Base-by-base conservation (phyloP, 2,329 filamentous ascomycete genomes). In the Colletotrichum paranaense region DNA sequence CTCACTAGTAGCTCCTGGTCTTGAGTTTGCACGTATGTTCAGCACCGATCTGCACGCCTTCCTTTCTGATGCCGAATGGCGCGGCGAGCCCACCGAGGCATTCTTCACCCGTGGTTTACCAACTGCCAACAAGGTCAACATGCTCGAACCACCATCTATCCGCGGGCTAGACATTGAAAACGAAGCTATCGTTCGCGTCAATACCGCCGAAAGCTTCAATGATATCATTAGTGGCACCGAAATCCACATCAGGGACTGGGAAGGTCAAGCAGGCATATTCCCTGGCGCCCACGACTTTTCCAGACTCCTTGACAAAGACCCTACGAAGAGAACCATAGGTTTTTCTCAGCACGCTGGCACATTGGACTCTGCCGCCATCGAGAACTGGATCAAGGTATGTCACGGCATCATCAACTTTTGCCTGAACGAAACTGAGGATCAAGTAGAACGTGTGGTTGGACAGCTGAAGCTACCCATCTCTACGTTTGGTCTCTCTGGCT, bases 261-360 rank as follows among this genome's bases (percentile, higher is more conserved):
- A 59, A 8, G 49, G 28, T 2, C 1, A 5, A 11, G 9, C 19
- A 11, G 11, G 12, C 4, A 32, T 12, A 2, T 14, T 68, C 3
- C 28, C 49, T 9, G 65, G 68, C 14, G 68, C 60, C 12, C 59
- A 68, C 60, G 38, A 68, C 19, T 62, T 72, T n/a, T 68, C 69
- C 5, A 14, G 26, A 6, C 53, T 74, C 4, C 22, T 22, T 11
- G 28, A 62, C 2, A 12, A 38, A 12, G 14, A 63, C 5, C 12
- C 46, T 2, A 12, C 7, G 12, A 46, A 19, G 11, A 24, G 24
- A 22, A 35, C 16, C 9, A 26, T 73, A 14, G n/a, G 28, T 12
- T 68, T 74, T 4, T 9, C 59, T 3, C 69, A 74, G 30, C 69
- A 74, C 28, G 64, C 42, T 4, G 69, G 64, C 12, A 74, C 73